phyloP scores from a whole-genome alignment of 306 rosid species.

The Dalbergia cultrata region DNA sequence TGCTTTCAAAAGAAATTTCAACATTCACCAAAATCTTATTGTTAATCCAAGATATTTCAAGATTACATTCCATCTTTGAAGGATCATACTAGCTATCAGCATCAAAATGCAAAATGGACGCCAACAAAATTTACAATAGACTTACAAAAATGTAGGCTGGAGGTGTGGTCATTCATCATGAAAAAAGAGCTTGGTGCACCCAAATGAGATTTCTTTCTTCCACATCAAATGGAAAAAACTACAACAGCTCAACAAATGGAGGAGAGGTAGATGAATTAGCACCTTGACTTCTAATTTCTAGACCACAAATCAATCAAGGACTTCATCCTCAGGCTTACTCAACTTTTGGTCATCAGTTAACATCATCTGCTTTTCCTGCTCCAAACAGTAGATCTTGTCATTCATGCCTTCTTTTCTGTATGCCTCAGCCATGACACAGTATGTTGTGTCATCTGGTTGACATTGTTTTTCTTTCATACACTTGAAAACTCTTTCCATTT shows the following conservation, averaged over 20 bases:
- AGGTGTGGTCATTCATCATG: conserved; percentile 4
- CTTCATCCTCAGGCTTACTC: conserved; percentile 32
- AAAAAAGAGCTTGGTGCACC: conserved; percentile 2
- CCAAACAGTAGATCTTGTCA: conserved; percentile 77
- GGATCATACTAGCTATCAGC: conserved; percentile 28
- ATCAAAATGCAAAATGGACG: conserved; percentile 2
- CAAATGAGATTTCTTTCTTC: conserved; percentile 22
- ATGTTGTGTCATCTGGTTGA: conserved; percentile 70
- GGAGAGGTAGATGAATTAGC: conserved; percentile 32
- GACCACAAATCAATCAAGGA: conserved; percentile 29
- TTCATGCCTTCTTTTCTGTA: conserved; percentile 77
- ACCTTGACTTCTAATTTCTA: conserved; percentile 30
- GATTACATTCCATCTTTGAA: conserved; percentile 36
- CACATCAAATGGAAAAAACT: conserved; percentile 17
- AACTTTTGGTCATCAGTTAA: conserved; percentile 30
- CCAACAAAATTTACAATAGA: conserved; percentile 9
- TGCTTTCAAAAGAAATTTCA: background rate
- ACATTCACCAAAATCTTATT: background rate
- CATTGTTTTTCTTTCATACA: conserved; percentile 78
- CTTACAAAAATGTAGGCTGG: conserved; percentile 1
- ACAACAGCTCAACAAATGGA: background rate
- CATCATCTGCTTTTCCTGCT: conserved; percentile 59
- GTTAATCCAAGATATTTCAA: conserved; percentile 1
- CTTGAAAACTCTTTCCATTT: conserved; percentile 78
- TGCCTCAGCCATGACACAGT: conserved; percentile 71